Base-by-base conservation (phyloP, 2,329 filamentous ascomycete genomes). In the Hypoxylon sp. region DNA sequence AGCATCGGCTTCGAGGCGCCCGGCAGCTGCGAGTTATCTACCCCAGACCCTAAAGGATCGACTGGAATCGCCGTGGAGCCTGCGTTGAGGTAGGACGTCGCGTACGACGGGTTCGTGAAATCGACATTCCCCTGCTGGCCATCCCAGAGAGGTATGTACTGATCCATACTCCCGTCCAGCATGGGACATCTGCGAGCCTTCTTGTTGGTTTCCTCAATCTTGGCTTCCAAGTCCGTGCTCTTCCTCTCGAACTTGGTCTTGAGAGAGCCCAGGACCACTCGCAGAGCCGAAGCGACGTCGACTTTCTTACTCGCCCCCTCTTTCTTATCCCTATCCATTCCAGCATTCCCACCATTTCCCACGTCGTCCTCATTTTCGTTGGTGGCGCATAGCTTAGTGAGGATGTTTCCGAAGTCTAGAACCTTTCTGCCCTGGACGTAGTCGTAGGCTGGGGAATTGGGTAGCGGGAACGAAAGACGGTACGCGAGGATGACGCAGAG, bases 101-200 rank as follows among this genome's bases (percentile, higher is more conserved):
- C 11, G 23, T 46, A 45, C 34, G 55, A 45, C 11, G 51, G 43
- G 30, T 23, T 17, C 12, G 16, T n/a, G 34, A 48, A 31, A 9
- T 38, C 60, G 9, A 19, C 19, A 11, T 13, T 25, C 55, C 38
- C 46, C 57, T 72, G 45, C 37, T 65, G 65, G 5, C 73, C 73
- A 19, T 77, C 74, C 78, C 78, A 81, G 16, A 71, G 60, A 0
- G 73, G 67, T 17, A 78, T 65, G 35, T 75, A 79, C 21, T 68
- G 60, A n/a, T 78, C 73, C 49, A 81, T 55, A 48, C 72, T 79
- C 6, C 73, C 76, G 54, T 82, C 78, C 29, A 81, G 66, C 75
- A 82, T 78, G 9, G 79, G 79, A 51, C 79, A 82, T 3, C 67
- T 69, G 12, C 56, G 52, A 2, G 57, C 43, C 12, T 63, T 55